Base-by-base conservation (phyloP, 2,329 filamentous ascomycete genomes). In the Rutstroemia sp. region DNA sequence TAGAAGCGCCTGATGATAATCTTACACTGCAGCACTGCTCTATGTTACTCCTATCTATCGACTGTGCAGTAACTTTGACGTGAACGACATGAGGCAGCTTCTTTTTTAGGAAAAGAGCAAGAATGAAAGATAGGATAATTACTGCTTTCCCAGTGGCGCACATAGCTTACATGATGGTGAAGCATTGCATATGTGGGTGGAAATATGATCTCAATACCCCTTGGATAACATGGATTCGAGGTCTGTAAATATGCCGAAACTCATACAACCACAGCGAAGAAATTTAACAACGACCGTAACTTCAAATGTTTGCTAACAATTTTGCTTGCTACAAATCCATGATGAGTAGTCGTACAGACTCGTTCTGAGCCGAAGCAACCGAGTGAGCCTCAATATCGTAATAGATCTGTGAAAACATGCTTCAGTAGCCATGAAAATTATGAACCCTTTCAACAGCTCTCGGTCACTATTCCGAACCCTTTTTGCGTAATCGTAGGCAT, bases 151-250 rank as follows among this genome's bases (percentile, higher is more conserved):
- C n/a, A 14, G 51, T 53, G 50, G 42, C 41, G 41, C 51, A 37
- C n/a, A 37, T n/a, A 42, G 27, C 51, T 18, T 46, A 38, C 27
- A 37, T 8, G 5, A 4, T 37, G 16, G 18, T 14, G n/a, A 53
- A 18, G 16, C 46, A 49, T 18, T 53, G 51, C 41, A 53, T 52
- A 38, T 46, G 42, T 46, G 42, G 25, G 50, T 34, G 42, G 21
- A 25, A 23, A 37, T 46, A 37, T 19, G 6, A n/a, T 46, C 12
- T 34, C n/a, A 45, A 12, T 12, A 34, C 39, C 38, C 21, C 18
- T 30, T 30, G 50, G 39, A 12, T 7, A 45, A 46, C 34, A 21
- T 46, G 50, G 38, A 12, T 21, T 52, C n/a, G n/a, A 45, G 30
- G 5, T 37, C 16, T 4, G 41, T 8, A 52, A 23, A 27, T 8